Evolutionary conservation across 768 basidiomycete species (phyloP).

Genomic region (Trametes sanguinea): DNA sequence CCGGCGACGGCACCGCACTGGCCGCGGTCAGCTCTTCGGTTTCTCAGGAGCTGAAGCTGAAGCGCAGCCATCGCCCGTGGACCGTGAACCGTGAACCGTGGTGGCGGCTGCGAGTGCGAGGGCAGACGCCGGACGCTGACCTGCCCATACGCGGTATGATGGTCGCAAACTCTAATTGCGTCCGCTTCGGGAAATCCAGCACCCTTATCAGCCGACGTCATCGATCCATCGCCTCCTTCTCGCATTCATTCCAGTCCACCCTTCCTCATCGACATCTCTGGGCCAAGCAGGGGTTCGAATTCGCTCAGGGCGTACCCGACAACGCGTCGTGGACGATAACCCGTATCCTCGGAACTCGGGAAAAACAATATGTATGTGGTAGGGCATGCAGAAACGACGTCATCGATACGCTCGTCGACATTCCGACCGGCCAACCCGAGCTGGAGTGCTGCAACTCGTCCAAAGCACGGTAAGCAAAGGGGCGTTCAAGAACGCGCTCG

Average conservation of each 20-base stretch:
- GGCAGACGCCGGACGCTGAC: no score
- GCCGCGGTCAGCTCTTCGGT: not conserved
- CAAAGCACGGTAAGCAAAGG: not conserved
- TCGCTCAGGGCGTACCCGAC: not conserved
- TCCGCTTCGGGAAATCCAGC: conserved; percentile 2
- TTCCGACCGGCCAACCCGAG: not conserved
- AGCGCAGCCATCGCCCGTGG: not conserved
- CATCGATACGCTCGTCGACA: not conserved
- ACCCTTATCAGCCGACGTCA: conserved; percentile 20
- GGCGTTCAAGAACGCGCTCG: not conserved
- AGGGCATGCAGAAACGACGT: not conserved
- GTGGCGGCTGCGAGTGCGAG: not conserved
- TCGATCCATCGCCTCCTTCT: not conserved
- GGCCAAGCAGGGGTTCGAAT: not conserved
- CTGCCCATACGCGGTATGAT: not conserved
- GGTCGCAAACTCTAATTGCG: conserved; percentile 7
- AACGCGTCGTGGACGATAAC: not conserved
- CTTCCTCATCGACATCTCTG: no score
- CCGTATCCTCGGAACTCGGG: not conserved
- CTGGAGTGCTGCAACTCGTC: no score
- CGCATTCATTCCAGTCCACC: not conserved
- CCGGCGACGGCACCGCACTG: not conserved
- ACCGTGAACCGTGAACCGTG: not conserved
- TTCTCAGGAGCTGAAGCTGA: no score
- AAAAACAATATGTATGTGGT: not conserved